These are phyloP conservation scores for Pseudogymnoascus sp. DNA, from an alignment of 2,329 filamentous ascomycete species.

Conservation along the genomic window DNA sequence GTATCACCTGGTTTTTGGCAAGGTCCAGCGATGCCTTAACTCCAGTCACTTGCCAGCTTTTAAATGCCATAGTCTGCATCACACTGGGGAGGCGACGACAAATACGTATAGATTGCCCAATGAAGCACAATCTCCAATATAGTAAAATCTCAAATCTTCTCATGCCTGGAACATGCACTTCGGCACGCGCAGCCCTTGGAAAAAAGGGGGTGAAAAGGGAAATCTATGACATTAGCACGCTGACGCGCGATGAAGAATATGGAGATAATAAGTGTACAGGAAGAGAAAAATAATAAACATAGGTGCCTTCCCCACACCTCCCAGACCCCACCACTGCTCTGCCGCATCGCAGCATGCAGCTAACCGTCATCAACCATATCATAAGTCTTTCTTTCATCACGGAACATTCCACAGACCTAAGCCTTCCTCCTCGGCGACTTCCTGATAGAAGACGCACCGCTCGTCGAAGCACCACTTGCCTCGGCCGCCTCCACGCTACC, in stretches of 20 bases:
- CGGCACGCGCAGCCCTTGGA: neutral
- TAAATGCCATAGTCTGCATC: too few species aligned
- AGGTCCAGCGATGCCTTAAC: too few species aligned
- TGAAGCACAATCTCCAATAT: too few species aligned
- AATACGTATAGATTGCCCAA: too few species aligned
- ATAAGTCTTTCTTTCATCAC: neutral
- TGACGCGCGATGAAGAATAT: neutral
- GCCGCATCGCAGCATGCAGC: neutral
- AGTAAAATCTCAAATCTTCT: too few species aligned
- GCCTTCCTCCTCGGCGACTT: constrained; percentile 14
- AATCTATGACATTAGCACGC: neutral
- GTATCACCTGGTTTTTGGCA: too few species aligned
- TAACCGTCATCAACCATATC: neutral
- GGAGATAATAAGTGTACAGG: neutral
- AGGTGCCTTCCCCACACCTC: neutral
- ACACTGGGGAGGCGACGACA: too few species aligned
- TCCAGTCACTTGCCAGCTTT: too few species aligned
- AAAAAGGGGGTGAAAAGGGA: neutral
- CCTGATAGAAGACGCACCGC: constrained; percentile 23
- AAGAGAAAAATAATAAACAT: neutral
- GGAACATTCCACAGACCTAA: neutral
- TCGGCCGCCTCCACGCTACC: neutral
- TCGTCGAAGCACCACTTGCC: constrained; percentile 11
- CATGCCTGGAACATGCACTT: neutral
- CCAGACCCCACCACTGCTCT: neutral